A percentile compares a stretch with the other conserved stretches of the same genome.
Conservation (phyloP, 1,139 yeast genomes). For the Protomyces lactucae-debilis region DNA sequence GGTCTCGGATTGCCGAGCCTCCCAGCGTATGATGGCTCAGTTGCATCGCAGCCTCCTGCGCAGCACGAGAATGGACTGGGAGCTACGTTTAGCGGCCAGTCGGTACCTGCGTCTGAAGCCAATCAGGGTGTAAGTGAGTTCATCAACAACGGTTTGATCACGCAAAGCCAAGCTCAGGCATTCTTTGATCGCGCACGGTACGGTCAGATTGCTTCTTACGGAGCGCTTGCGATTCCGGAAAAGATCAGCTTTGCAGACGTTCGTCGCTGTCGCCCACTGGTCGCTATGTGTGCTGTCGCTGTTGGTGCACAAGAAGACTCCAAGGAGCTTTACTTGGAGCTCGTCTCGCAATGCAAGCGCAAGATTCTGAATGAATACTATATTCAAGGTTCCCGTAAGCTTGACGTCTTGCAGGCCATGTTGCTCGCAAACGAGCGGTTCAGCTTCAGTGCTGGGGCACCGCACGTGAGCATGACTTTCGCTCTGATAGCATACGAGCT, state of each 20-base stretch:
- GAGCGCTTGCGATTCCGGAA: neutral
- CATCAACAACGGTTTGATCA: neutral
- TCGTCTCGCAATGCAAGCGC: neutral
- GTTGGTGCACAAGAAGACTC: neutral
- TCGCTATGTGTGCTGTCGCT: neutral
- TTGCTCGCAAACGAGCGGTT: neutral
- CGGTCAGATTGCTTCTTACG: neutral
- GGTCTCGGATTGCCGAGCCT: neutral
- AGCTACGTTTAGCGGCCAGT: neutral
- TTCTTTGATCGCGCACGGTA: neutral
- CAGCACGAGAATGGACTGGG: neutral
- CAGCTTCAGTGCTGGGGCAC: neutral
- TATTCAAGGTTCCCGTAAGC: neutral
- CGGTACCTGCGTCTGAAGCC: neutral
- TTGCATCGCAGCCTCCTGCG: neutral
- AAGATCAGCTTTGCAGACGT: neutral
- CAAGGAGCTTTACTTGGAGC: neutral
- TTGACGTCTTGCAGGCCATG: neutral
- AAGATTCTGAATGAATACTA: neutral
- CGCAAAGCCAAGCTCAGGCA: neutral
- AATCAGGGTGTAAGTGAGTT: neutral
- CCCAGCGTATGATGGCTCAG: neutral
- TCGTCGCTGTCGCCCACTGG: neutral
- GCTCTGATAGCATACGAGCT: neutral
- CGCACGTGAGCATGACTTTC: neutral